Evolutionary conservation across 2,329 filamentous ascomycete species (phyloP), one percentile per base, ranked within the genome.

Genomic region (Neofusicoccum umdonicola): DNA sequence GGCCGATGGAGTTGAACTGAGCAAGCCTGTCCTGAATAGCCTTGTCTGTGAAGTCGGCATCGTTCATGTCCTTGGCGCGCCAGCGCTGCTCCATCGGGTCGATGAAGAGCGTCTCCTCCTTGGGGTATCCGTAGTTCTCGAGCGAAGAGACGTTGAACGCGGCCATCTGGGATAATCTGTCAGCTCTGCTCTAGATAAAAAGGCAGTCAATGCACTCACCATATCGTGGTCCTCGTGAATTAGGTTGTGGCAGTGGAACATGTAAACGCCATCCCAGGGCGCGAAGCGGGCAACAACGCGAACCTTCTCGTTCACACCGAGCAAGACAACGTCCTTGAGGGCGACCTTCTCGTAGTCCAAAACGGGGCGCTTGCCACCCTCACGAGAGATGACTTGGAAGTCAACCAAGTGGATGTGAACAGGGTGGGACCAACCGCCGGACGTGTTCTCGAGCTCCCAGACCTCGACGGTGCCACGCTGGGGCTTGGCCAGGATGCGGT

Each of bases 391-490:
- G 41, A 88, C 77, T 63, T 83, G 80, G 72, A 88, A 84, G 69
- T 87, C 85, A 54, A 88, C 81, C 1, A 87, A 77, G 69, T 88
- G 86, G 54, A 87, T 81, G 71, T 88, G 85, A 37, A 80, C 74
- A 0, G 84, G 85, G 68, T 87, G 85, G 2, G 80, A 79, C 72
- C 82, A 83, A 31, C 79, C 81, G 15, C 81, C 83, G 13, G 77
- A 78, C 31, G 73, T 76, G 71, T 87, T 86, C 65, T 79, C 65
- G 1, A 78, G 65, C 17, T 71, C 69, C 76, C 76, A 78, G 19
- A 76, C 71, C 66, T 78, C 76, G 17, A 74, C 71, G 4, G 68
- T 64, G 8, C 76, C 76, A 19, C 74, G 71, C n/a, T 66, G 61
- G 9, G 76, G 74, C 62, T 70, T 70, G 35, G 74, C 71, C 52